Evolutionary conservation across 352 stramenopile genomes (phyloP), one percentile per base, ranked within the genome.

Genomic region (Aphanomyces invadans): DNA sequence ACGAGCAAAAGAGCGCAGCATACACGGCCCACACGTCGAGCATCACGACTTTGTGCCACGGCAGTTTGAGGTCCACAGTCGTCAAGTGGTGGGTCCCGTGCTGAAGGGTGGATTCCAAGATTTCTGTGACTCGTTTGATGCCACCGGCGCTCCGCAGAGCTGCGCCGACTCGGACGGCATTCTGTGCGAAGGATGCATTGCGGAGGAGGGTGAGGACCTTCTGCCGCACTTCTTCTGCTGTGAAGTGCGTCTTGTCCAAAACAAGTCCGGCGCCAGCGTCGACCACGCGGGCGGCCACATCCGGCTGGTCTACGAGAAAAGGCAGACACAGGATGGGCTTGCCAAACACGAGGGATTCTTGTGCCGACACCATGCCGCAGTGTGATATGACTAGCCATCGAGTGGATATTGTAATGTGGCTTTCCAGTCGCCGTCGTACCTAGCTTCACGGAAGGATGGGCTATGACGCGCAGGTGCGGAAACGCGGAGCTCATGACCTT

Each of bases 301-400:
- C 87, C 0, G 80, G 83, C 65, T 96, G 88, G 68, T 96, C 88
- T 17, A 87, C 79, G 39, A 93, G 71, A 56, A 95, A 95, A n/a
- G 88, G 88, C 21, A 96, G 88, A 65, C 88, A 96, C 19, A 96
- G 61, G 64, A 96, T 64, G 17, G 87, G 86, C 56, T 90, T 93
- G 53, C 75, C 72, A 56, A 88, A 82, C 7, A 90, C 73, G 11
- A 95, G 72, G 12, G 80, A 79, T 69, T 95, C 86, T 72, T 95
- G 85, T 11, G 84, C 84, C 23, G 86, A 88, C 4, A 81, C 78
- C 78, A 93, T 90, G 23, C 88, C 88, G 57, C 88, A 96, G 65
- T 96, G 87, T n/a, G 83, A 95, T 38, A 96, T 73, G 2, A 92
- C 83, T 65, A 70, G 32, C 45, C 17, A 31, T 10, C n/a, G 17